Conservation (phyloP, 2,329 filamentous ascomycete genomes). For the Pestalotiopsis sp. region DNA sequence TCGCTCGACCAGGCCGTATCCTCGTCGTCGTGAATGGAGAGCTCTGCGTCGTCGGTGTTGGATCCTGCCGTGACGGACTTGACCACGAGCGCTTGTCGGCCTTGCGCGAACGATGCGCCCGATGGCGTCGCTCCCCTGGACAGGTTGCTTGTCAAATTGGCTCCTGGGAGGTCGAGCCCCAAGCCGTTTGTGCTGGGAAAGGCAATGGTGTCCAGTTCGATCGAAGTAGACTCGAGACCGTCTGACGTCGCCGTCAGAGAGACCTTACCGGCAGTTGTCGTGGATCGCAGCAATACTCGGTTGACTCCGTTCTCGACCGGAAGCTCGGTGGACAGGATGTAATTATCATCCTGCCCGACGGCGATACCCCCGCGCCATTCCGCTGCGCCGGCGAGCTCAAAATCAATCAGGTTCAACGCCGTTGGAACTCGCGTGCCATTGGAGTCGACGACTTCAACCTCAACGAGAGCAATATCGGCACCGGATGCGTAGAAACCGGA, state of each 20-base stretch:
- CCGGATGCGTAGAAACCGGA: neutral
- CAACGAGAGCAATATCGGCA: neutral
- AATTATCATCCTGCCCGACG: neutral
- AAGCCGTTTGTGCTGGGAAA: neutral
- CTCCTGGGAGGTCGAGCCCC: neutral
- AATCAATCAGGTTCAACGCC: neutral
- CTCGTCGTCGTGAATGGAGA: neutral
- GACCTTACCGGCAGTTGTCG: neutral
- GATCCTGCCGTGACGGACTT: neutral
- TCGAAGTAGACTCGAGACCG: neutral
- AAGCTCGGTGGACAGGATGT: neutral
- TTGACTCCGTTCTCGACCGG: neutral
- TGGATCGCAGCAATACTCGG: neutral
- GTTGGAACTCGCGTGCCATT: neutral
- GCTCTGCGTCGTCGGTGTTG: neutral
- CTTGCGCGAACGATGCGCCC: neutral
- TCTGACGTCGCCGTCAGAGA: neutral
- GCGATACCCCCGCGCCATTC: conserved; percentile 4
- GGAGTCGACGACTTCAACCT: neutral
- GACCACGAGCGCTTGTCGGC: neutral
- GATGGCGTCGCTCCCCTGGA: neutral
- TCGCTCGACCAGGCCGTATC: neutral
- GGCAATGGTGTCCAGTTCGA: neutral
- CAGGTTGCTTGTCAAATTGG: neutral
- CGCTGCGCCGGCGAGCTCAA: conserved; percentile 1